These are phyloP conservation scores for Fusarium acutatum DNA, from an alignment of 2,329 filamentous ascomycete genomes.

Conservation along the genomic window DNA sequence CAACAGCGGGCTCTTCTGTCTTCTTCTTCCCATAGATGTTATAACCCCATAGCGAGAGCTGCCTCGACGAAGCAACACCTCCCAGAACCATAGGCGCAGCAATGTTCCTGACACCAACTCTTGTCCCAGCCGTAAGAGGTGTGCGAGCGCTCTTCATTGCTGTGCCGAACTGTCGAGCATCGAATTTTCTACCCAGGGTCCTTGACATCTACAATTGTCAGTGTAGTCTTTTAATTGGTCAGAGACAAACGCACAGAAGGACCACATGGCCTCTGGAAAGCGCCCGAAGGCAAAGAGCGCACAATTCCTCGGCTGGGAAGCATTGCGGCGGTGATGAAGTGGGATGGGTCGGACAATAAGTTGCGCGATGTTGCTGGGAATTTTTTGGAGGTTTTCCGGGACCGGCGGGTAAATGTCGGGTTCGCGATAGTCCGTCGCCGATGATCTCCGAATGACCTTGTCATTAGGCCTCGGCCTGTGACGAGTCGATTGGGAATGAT, in stretches of 20 bases:
- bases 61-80: conserved; percentile 43
- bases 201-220: conserved; percentile 35
- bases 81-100: conserved; percentile 45
- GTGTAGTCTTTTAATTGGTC: background rate
- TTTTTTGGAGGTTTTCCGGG: conserved; percentile 42
- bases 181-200: conserved; percentile 42
- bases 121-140: conserved; percentile 33
- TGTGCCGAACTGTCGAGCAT: conserved; percentile 50
- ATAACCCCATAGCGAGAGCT: conserved; percentile 48
- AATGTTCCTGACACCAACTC: conserved; percentile 31
- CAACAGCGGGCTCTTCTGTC: conserved; percentile 31
- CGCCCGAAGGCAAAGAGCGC: conserved; percentile 49
- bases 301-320: conserved; percentile 56
- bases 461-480: conserved; percentile 17
- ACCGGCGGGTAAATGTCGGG: conserved; percentile 50
- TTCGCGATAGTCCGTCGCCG: conserved; percentile 24
- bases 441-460: conserved; percentile 13
- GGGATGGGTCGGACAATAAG: conserved; percentile 19
- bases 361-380: conserved; percentile 27
- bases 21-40: conserved; percentile 40
- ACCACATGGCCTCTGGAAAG: conserved; percentile 43
- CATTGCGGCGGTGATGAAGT: conserved; percentile 48
- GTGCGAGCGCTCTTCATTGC: conserved; percentile 37
- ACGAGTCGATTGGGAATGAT: background rate
- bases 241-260: conserved; percentile 41